Base-by-base conservation (phyloP, 2,329 filamentous ascomycete species). In the Blastomyces percursus region DNA sequence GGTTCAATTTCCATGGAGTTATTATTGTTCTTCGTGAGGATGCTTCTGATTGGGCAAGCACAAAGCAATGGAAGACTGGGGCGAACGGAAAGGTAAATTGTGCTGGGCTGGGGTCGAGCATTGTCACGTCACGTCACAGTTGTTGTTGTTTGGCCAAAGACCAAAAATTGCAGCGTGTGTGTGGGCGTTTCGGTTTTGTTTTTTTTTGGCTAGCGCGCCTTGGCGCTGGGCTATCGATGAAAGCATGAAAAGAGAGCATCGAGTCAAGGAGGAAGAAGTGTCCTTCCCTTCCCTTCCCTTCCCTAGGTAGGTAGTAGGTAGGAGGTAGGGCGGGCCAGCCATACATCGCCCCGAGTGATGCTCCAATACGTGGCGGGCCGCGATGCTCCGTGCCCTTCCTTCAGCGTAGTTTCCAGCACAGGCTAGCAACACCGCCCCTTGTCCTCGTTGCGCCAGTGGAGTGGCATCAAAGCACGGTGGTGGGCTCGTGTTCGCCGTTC, bases 381-480 rank as follows among this genome's bases (percentile, higher is more conserved):
- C 55, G n/a, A 58, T 44, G 35, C 38, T 44, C 55, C 21, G 21
- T 58, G 51, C 32, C 51, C 55, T 16, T 44, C 9, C 27, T 48
- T 24, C 32, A 51, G 59, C 59, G 59, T 60, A 60, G 59, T 51
- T 60, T 60, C 35, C 59, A 60, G 59, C 59, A 60, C 59, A 51
- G 27, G 46, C 59, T 60, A 38, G 30, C 46, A 32, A 60, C 59
- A 60, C 59, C 42, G 46, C 58, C 59, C 58, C 30, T 52, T 56
- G 54, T 24, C n/a, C 11, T 8, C 6, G 52, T 30, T 56, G 52
- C 42, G 19, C 19, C 7, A n/a, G n/a, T n/a, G n/a, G n/a, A 56
- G 27, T 56, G 27, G 32, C 21, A 30, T 56, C 52, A 16, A 56
- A 32, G 52, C 27, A n/a, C n/a, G n/a, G n/a, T 35, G 52, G 52